phyloP scores from a whole-genome alignment of 108 stramenopile genomes.

The Nitzschia putrida region DNA sequence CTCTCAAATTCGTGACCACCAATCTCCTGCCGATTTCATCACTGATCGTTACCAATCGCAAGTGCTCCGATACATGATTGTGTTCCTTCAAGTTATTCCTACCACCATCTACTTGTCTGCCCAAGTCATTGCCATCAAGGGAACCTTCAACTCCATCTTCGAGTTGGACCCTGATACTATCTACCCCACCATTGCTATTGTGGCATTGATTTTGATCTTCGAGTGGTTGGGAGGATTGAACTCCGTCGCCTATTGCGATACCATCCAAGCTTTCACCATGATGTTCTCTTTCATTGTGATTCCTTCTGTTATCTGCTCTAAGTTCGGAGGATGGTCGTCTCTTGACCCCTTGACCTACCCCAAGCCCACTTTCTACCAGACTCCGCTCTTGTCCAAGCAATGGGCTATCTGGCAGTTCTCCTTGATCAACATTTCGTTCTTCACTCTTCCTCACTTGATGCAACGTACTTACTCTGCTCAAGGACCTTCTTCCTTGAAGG shows the following conservation, averaged over 20 bases:
- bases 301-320: slow-evolving; percentile 25
- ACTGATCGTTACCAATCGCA: no score
- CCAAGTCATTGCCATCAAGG: no score
- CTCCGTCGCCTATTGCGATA: slow-evolving; percentile 34
- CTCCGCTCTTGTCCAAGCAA: slow-evolving; percentile 7
- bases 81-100: no score
- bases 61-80: no score
- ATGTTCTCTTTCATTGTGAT: no score
- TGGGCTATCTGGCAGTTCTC: slow-evolving; percentile 28
- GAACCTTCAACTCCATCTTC: no score
- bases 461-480: slow-evolving; percentile 27
- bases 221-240: slow-evolving; percentile 8
- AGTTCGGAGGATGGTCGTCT: slow-evolving; percentile 23
- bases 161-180: neutral
- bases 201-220: slow-evolving; percentile 25
- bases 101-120: no score
- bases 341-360: slow-evolving; percentile 19
- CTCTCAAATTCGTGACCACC: no score
- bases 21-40: no score
- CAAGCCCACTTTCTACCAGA: slow-evolving; percentile 23
- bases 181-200: slow-evolving; percentile 7
- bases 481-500: slow-evolving; percentile 10
- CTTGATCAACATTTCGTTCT: slow-evolving; percentile 27
- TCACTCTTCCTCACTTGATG: slow-evolving; percentile 31
- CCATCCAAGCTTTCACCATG: slow-evolving; percentile 25